Evolutionary conservation across 352 stramenopile species (phyloP), one percentile per base, ranked within the genome.

Genomic region (Globisporangium uncinulatum): DNA sequence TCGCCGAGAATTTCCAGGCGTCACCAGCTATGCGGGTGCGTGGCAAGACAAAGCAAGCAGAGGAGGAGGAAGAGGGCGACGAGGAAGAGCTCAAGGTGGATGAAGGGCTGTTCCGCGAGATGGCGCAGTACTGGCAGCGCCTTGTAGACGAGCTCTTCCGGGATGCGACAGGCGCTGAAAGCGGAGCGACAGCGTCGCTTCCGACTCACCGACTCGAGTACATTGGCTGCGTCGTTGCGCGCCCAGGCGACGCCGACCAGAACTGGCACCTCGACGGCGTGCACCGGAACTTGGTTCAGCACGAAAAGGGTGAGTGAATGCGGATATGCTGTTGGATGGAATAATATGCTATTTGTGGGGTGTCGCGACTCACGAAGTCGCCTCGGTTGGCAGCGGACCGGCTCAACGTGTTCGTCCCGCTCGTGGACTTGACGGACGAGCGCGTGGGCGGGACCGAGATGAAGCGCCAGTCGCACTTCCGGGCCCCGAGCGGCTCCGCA

Each of bases 201-300:
- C 31, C 32, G 32, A 54, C 54, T 37, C 61, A 58, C n/a, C 65
- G 69, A 14, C 79, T 89, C 39, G 79, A 92, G 59, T 92, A 89
- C 54, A 63, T 87, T 55, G 81, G 81, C 6, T 92, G 81, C 47
- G 81, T 92, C 15, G 54, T 92, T 1, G 77, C 81, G 0, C 66
- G 73, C 51, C 79, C 81, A 3, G 79, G 73, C 20, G 81, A 92
- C 51, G 37, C 8, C 0, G 69, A 83, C 59, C 81, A 92, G 62
- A 92, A 92, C 68, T 92, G 81, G 81, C 81, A 92, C 56, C 67
- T 92, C 19, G 81, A 92, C 60, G 81, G 81, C 32, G 76, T 92
- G 46, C 79, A 92, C 37, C 65, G 65, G n/a, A 75, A 82, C 45
- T 58, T 71, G 17, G 53, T 65, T 10, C 37, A 66, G 14, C 81